Percentiles rank a stretch among this genome's conserved stretches.
Evolutionary conservation across 495 filamentous ascomycete species (phyloP).

Genomic region (Aspergillus mulundensis): DNA sequence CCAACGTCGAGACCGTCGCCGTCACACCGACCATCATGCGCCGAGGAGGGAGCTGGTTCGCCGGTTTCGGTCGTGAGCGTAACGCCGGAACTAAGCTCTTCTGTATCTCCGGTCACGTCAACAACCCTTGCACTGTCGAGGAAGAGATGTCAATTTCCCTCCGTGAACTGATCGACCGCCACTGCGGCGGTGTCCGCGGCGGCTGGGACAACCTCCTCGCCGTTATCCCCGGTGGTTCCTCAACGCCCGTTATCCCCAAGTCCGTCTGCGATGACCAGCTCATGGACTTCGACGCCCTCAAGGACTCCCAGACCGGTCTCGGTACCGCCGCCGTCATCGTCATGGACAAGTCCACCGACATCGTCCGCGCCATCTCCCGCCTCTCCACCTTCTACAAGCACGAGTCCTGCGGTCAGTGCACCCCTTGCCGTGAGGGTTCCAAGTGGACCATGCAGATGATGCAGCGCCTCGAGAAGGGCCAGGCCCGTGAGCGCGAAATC

Average conservation of each 20-base stretch:
- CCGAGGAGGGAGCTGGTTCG: constrained; percentile 89
- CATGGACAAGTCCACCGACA: constrained; percentile 96
- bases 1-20: constrained; percentile 95
- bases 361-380: constrained; percentile 87
- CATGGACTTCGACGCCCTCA: constrained; percentile 98
- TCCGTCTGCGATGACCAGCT: constrained; percentile 83
- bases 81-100: constrained; percentile 97
- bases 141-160: constrained; percentile 98
- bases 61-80: constrained; percentile 84
- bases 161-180: constrained; percentile 91
- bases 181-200: constrained; percentile 93
- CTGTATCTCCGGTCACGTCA: constrained; percentile 98
- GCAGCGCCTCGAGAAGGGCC: constrained; percentile 87
- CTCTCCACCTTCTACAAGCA: constrained; percentile 97
- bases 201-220: constrained; percentile 98
- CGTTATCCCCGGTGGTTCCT: constrained; percentile 93
- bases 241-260: constrained; percentile 91
- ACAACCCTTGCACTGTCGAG: constrained; percentile 96
- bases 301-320: constrained; percentile 94
- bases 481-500: constrained; percentile 85
- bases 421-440: constrained; percentile 92
- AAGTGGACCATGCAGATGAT: constrained; percentile 99
- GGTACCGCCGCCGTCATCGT: constrained; percentile 98
- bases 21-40: constrained; percentile 95
- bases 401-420: constrained; percentile 97